These are phyloP conservation scores for Trypanosomatidae sp. DNA, from an alignment of 208 protist genomes.

Conservation along the genomic window DNA sequence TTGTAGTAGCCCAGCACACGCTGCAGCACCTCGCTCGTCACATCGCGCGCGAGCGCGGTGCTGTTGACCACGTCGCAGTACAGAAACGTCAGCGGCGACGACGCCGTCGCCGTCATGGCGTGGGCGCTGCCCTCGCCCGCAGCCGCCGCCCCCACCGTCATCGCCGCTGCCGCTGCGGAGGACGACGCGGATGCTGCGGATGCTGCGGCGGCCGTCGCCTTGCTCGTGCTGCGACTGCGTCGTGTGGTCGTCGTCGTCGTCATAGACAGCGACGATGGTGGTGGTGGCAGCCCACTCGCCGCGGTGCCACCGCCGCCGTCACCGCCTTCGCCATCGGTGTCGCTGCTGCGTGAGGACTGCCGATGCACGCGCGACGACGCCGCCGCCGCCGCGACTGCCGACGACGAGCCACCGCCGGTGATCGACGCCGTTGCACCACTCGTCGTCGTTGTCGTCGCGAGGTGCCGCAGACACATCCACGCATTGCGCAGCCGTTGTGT, in stretches of 20 bases:
- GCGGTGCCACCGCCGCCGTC: too few species aligned
- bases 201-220: neutral
- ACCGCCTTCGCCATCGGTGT: too few species aligned
- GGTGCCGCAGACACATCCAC: slow-evolving; percentile 31
- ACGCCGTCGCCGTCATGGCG: slow-evolving; percentile 3
- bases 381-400: neutral
- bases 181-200: slow-evolving; percentile 5
- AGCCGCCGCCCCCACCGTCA: slow-evolving; percentile 9
- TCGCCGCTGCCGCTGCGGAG: slow-evolving; percentile 1
- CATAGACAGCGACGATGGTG: too few species aligned
- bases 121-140: too few species aligned
- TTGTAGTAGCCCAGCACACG: slow-evolving; percentile 55
- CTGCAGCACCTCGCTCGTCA: slow-evolving; percentile 12
- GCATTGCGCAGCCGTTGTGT: slow-evolving; percentile 21
- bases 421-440: neutral
- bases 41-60: slow-evolving; percentile 7
- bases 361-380: too few species aligned
- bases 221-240: too few species aligned
- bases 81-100: slow-evolving; percentile 27
- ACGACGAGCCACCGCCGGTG: too few species aligned
- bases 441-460: slow-evolving; percentile 3
- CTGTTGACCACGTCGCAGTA: slow-evolving; percentile 28
- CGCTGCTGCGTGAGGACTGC: too few species aligned
- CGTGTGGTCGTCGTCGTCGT: too few species aligned
- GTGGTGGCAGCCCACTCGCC: too few species aligned